A percentile compares a stretch with the other conserved stretches of the same genome.
Conservation (phyloP, 83 land plant species). For the Picea abies region DNA sequence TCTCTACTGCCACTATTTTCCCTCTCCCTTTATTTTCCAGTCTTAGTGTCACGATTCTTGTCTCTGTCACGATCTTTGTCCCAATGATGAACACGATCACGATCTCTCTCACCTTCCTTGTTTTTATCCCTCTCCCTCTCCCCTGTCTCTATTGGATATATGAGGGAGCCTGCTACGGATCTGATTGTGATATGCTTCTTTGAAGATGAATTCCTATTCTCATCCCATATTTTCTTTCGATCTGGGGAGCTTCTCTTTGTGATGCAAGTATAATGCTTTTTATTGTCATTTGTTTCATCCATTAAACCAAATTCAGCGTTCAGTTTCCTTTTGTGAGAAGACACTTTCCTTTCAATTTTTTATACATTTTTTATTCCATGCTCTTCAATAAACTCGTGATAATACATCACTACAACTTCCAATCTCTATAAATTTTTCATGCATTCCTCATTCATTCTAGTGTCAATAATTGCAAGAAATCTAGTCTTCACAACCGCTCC, state of each 20-base stretch:
- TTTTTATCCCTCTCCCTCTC: slow-evolving; percentile 38
- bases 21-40: slow-evolving; percentile 37
- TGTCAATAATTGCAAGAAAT: no score
- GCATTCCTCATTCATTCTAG: no score
- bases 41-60: slow-evolving; percentile 15
- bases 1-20: slow-evolving; percentile 78
- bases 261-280: slow-evolving; percentile 25
- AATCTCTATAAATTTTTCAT: no score
- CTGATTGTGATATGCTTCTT: slow-evolving; percentile 68
- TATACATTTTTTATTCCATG: slow-evolving; percentile 69
- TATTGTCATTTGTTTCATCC: slow-evolving; percentile 48
- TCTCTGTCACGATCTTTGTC: slow-evolving; percentile 39
- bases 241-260: slow-evolving; percentile 40
- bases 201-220: slow-evolving; percentile 43
- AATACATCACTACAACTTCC: slow-evolving; percentile 31
- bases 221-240: slow-evolving; percentile 67
- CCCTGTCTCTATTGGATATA: slow-evolving; percentile 53
- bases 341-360: slow-evolving; percentile 89
- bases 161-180: slow-evolving; percentile 60
- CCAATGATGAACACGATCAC: slow-evolving; percentile 47
- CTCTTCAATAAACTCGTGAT: slow-evolving; percentile 94
- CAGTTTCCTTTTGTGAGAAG: slow-evolving; percentile 62
- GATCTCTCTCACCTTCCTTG: slow-evolving; percentile 32
- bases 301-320: slow-evolving; percentile 74
- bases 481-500: no score